Percentiles rank a stretch among this genome's conserved stretches.
phyloP scores from a whole-genome alignment of 805 yeast species.

The Monosporozyma aerobia region DNA sequence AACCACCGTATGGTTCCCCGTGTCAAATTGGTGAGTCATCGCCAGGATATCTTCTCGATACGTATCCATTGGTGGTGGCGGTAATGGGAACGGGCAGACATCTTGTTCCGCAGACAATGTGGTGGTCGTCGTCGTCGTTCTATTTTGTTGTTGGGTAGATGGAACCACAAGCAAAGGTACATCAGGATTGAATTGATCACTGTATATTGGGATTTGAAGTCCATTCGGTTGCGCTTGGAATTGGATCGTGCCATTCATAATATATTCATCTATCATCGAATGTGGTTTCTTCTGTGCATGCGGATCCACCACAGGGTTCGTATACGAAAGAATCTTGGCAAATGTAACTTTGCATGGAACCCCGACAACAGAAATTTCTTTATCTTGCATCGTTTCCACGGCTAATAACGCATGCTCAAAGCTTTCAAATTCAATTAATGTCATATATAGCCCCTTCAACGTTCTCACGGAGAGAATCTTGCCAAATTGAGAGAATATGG shows the following conservation, averaged over 20 bases:
- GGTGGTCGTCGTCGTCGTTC: neutral
- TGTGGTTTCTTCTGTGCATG: conserved; percentile 9
- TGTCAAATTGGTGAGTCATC: neutral
- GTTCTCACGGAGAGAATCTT: conserved; percentile 50
- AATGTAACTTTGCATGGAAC: conserved; percentile 67
- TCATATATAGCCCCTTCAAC: conserved; percentile 40
- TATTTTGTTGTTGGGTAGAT: neutral
- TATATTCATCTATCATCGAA: conserved; percentile 26
- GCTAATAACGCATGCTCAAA: conserved; percentile 74
- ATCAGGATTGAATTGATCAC: conserved; percentile 3
- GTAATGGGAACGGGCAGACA: conserved; percentile 28
- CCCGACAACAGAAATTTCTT: conserved; percentile 68
- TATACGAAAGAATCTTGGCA: conserved; percentile 49
- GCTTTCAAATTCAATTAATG: conserved; percentile 62
- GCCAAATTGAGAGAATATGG: conserved; percentile 56
- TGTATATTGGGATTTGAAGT: conserved; percentile 22
- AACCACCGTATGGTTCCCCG: neutral
- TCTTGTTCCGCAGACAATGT: conserved; percentile 19
- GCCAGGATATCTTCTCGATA: neutral
- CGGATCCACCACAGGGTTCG: neutral
- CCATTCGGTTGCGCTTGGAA: conserved; percentile 25
- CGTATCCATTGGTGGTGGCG: conserved; percentile 23
- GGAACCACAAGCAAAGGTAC: neutral
- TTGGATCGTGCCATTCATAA: conserved; percentile 24
- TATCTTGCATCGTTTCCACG: conserved; percentile 69